Base-by-base conservation (phyloP, 176 grass and related monocot genomes). In the Zizania latifolia region DNA sequence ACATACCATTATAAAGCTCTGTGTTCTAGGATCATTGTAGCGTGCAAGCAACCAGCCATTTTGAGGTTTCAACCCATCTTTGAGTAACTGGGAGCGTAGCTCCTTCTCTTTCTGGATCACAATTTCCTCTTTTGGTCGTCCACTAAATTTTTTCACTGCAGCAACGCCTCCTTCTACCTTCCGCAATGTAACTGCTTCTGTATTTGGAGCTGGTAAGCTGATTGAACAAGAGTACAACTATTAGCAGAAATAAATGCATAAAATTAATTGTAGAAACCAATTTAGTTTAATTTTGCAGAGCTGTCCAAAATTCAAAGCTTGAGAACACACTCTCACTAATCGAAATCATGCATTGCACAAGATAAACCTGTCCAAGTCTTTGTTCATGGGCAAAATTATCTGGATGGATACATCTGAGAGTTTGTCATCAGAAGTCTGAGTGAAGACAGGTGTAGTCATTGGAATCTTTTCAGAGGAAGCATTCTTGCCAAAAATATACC, bases 1-100 rank as follows among this genome's bases (percentile, higher is more conserved):
- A 65, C 65, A 78, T 89, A 98, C 94, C 91, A 92, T 94, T 74
- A 94, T 43, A 78, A 98, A 94, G 79, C 82, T n/a, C n/a, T n/a
- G n/a, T n/a, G n/a, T n/a, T n/a, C n/a, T n/a, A n/a, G n/a, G n/a
- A 85, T 98, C 94, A 88, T 98, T 98, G 70, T 92, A 98, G 24
- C 94, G 86, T 29, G 91, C 94, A 70, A 90, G 94, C 78, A 94
- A 70, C 83, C 84, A 98, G 21, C 94, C 91, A 75, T 89, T 64
- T 30, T 86, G 86, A 88, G 88, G 63, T 23, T 81, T 89, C 43
- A 98, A 66, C 32, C 78, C 91, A 68, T 98, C 89, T 70, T 86
- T 88, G 34, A 92, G 91, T 38, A 98, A 51, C 39, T 64, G 71
- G 10, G 45, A 83, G 19, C 84, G 78, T 14, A 98, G 65, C 48